These are phyloP conservation scores for Kwoniella botswanensis DNA, from an alignment of 768 basidiomycete genomes.

Conservation along the genomic window DNA sequence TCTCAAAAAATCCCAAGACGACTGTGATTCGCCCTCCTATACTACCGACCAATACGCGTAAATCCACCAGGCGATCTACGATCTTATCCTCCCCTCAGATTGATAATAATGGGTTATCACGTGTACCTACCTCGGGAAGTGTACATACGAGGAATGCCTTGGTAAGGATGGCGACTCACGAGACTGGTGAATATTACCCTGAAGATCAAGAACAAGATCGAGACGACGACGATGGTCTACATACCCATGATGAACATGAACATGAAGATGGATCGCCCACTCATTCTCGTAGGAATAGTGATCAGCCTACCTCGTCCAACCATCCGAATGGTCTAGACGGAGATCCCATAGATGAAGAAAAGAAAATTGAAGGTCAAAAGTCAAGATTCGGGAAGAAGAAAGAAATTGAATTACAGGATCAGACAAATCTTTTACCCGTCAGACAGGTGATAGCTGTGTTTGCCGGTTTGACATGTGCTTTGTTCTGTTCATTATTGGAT, in stretches of 20 bases:
- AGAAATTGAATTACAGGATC: conserved; percentile 65
- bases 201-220: conserved; percentile 11
- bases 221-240: conserved; percentile 10
- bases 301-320: background rate
- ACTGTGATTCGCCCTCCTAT: background rate
- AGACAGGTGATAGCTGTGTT: conserved; percentile 70
- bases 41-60: background rate
- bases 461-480: conserved; percentile 67
- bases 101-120: conserved; percentile 4
- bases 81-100: conserved; percentile 5
- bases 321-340: background rate
- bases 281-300: background rate
- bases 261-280: conserved; percentile 19
- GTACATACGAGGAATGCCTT: conserved; percentile 45
- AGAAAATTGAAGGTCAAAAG: conserved; percentile 24
- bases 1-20: background rate
- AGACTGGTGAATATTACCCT: conserved; percentile 37
- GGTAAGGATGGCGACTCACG: conserved; percentile 51
- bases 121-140: conserved; percentile 12
- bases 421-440: conserved; percentile 75
- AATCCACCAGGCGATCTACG: conserved; percentile 2
- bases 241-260: conserved; percentile 44
- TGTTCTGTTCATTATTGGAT: conserved; percentile 69
- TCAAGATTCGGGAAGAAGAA: conserved; percentile 33
- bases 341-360: conserved; percentile 19